Percentiles rank a stretch among this genome's conserved stretches.
These are phyloP conservation scores for Dianthus caryophyllus DNA, from an alignment of 148 eudicot species.

Conservation along the genomic window DNA sequence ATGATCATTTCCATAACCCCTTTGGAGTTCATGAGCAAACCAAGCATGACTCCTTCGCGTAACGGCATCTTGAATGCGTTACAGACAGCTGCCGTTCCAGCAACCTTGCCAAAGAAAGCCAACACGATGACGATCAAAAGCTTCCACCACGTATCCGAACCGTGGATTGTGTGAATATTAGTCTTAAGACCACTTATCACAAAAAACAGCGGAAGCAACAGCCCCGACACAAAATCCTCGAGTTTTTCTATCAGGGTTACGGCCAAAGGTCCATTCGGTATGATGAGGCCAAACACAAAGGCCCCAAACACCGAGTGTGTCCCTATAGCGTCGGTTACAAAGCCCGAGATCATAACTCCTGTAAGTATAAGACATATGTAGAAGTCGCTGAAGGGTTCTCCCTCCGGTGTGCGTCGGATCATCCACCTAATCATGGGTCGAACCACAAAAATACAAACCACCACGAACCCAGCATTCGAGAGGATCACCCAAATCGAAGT, in stretches of 20 bases:
- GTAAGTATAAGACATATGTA: constrained; percentile 54
- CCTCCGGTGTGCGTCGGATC: constrained; percentile 55
- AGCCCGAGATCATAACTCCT: constrained; percentile 63
- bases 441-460: constrained; percentile 36
- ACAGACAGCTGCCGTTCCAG: constrained; percentile 41
- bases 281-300: constrained; percentile 58
- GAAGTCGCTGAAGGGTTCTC: constrained; percentile 56
- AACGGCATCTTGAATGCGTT: constrained; percentile 47
- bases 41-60: constrained; percentile 55
- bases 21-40: constrained; percentile 69
- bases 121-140: constrained; percentile 29
- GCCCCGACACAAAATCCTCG: constrained; percentile 70
- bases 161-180: constrained; percentile 24
- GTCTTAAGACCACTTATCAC: constrained; percentile 67
- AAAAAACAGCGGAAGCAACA: constrained; percentile 60
- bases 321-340: constrained; percentile 66
- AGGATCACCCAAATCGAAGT: constrained; percentile 56
- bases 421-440: constrained; percentile 50
- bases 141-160: constrained; percentile 27
- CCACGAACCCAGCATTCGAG: constrained; percentile 38
- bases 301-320: constrained; percentile 78
- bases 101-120: constrained; percentile 47
- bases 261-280: constrained; percentile 62
- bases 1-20: constrained; percentile 97
- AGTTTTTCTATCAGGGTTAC: constrained; percentile 60